phyloP scores from a whole-genome alignment of 148 eudicot species.

The Rhododendron henanense region DNA sequence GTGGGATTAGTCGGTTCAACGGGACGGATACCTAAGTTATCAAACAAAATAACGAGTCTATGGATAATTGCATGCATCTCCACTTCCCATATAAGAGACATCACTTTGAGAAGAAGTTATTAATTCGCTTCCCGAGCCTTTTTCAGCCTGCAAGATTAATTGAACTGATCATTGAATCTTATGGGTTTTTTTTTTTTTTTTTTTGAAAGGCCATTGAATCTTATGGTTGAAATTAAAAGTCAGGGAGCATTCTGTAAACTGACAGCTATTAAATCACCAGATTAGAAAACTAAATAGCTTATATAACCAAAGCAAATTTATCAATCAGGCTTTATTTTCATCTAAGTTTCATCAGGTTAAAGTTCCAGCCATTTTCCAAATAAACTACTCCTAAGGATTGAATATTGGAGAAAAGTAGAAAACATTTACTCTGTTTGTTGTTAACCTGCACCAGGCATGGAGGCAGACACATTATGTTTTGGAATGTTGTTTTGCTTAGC shows the following conservation, averaged over 20 bases:
- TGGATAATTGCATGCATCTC: conserved; percentile 25
- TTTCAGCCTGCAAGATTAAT: conserved; percentile 61
- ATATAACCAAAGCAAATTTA: neutral
- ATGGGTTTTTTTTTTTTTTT: no score
- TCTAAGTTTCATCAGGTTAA: neutral
- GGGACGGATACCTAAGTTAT: no score
- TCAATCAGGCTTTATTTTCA: neutral
- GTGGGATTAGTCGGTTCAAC: neutral
- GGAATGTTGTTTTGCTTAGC: neutral
- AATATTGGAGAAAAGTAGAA: neutral
- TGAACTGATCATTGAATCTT: neutral
- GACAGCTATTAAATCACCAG: neutral
- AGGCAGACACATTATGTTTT: no score
- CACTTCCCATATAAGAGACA: conserved; percentile 31
- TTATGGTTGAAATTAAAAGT: neutral
- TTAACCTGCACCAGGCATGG: no score
- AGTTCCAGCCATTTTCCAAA: neutral
- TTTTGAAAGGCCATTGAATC: no score
- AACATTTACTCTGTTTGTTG: neutral
- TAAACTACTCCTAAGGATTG: neutral
- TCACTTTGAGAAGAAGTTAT: conserved; percentile 34
- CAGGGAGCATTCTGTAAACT: neutral
- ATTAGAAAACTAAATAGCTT: neutral
- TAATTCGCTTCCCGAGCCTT: conserved; percentile 30
- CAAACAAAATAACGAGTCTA: no score